phyloP scores from a whole-genome alignment of 805 yeast genomes.

The Sporopachydermia lactativora region DNA sequence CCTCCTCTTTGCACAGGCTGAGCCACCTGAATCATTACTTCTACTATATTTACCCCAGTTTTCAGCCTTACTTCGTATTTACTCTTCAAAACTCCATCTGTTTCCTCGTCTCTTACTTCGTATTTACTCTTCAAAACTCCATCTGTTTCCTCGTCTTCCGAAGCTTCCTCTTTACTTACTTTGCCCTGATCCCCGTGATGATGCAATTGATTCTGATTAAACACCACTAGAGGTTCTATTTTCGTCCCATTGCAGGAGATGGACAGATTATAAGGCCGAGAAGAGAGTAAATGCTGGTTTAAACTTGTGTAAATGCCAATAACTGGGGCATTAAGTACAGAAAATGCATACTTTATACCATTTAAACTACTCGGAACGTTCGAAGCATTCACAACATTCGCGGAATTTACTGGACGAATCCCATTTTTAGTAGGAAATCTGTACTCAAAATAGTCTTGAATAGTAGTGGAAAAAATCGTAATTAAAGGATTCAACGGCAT shows the following conservation, averaged over 20 bases:
- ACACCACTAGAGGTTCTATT: conserved; percentile 13
- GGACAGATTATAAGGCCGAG: conserved; percentile 15
- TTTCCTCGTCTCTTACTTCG: not conserved
- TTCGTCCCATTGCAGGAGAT: conserved; percentile 18
- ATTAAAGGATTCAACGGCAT: conserved; percentile 16
- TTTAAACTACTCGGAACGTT: too few species aligned
- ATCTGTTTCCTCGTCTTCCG: not conserved
- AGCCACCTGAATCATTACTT: not conserved
- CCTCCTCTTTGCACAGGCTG: not conserved
- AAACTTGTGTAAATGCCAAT: conserved; percentile 30
- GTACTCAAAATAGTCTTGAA: conserved; percentile 24
- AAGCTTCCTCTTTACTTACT: too few species aligned
- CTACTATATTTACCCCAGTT: not conserved
- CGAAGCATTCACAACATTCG: too few species aligned
- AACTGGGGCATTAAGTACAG: conserved; percentile 35
- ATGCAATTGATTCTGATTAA: conserved; percentile 1
- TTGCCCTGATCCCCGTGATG: conserved; percentile 1
- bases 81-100: too few species aligned
- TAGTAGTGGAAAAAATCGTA: conserved; percentile 13
- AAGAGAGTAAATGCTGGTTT: conserved; percentile 25
- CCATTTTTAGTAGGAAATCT: conserved; percentile 22
- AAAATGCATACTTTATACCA: conserved; percentile 26
- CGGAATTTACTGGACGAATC: conserved; percentile 3
- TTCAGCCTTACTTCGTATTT: conserved; percentile 1
- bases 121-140: not conserved